These are phyloP conservation scores for Solanum medicagineum DNA, from an alignment of 257 asterid species.

Conservation along the genomic window DNA sequence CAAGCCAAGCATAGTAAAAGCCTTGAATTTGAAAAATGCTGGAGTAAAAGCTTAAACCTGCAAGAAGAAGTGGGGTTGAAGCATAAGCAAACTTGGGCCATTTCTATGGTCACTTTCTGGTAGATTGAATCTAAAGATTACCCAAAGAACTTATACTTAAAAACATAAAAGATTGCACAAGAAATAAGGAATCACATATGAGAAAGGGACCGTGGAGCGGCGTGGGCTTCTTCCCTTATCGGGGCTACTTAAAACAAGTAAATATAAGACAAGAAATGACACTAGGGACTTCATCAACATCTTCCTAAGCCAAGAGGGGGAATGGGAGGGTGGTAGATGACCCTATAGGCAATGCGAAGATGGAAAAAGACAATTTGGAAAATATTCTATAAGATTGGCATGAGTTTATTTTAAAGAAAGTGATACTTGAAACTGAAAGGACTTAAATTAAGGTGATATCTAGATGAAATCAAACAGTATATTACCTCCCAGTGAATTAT, in stretches of 20 bases:
- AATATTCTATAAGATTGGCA: not conserved
- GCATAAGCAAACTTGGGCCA: not conserved
- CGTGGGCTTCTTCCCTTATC: not conserved
- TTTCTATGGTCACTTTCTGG: not conserved
- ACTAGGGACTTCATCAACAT: not conserved
- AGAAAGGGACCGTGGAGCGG: not conserved
- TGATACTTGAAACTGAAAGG: not conserved
- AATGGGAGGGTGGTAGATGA: not conserved
- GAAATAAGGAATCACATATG: not conserved
- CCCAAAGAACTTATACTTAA: not conserved
- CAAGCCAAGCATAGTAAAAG: slow-evolving; percentile 8
- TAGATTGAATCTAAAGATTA: not conserved
- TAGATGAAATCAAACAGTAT: not conserved
- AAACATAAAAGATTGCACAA: not conserved
- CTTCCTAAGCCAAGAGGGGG: not conserved
- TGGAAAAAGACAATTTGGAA: not conserved
- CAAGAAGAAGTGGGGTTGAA: not conserved
- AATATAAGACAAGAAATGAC: not conserved
- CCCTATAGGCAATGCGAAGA: not conserved
- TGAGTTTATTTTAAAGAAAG: not conserved
- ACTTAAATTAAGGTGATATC: not conserved
- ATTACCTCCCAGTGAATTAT: not conserved
- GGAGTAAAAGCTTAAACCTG: slow-evolving; percentile 12
- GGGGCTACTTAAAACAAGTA: not conserved
- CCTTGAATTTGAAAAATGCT: slow-evolving; percentile 6